Evolutionary conservation across 345 rosid genomes (phyloP).

Genomic region (Hibiscus tridactylites): DNA sequence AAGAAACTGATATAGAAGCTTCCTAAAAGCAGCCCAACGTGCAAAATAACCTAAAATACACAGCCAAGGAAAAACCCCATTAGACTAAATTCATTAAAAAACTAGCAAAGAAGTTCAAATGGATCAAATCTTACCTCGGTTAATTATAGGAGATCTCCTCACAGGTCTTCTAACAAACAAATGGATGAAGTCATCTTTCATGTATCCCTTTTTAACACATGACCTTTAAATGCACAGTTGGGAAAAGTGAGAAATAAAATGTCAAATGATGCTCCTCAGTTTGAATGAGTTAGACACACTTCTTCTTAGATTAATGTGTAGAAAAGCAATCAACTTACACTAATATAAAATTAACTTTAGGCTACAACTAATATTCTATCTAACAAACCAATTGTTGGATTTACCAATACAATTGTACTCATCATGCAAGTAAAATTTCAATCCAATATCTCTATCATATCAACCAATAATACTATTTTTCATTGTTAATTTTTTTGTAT

Average conservation of each 20-base stretch:
- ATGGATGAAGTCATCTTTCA: conserved; percentile 80
- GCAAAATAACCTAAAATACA: conserved; percentile 64
- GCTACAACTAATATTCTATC: not conserved
- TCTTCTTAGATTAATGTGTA: not conserved
- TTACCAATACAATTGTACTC: not conserved
- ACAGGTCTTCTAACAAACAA: conserved; percentile 82
- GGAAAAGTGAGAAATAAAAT: not conserved
- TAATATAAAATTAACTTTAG: not conserved
- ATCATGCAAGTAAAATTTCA: not conserved
- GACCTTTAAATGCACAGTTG: conserved; percentile 41
- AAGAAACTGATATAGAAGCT: conserved; percentile 75
- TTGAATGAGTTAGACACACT: not conserved
- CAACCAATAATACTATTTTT: not conserved
- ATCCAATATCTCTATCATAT: not conserved
- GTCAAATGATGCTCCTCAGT: not conserved
- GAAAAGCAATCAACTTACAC: not conserved
- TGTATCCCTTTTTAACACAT: conserved; percentile 79
- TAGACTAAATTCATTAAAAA: not conserved
- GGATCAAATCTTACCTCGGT: conserved; percentile 55
- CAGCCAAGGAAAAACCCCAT: not conserved
- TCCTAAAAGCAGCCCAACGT: conserved; percentile 91
- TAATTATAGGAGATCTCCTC: conserved; percentile 87
- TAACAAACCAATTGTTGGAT: not conserved
- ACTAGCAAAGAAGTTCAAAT: not conserved
- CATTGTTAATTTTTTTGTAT: not conserved